Base-by-base conservation (phyloP, 1,139 yeast genomes). In the Taphrina deformans region DNA sequence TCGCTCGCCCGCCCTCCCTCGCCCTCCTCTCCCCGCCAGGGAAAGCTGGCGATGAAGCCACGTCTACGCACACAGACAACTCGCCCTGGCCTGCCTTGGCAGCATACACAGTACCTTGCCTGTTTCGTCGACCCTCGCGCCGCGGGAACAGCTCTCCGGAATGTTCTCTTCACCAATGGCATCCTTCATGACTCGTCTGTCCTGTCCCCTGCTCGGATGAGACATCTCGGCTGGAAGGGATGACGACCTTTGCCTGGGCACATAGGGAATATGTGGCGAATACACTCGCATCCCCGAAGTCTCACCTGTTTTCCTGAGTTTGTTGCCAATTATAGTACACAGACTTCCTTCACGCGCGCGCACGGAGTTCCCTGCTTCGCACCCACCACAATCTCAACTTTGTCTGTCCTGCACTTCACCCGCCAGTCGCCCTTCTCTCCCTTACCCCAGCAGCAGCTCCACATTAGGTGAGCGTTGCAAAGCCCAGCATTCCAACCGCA, bases 301-400 rank as follows among this genome's bases (percentile, higher is more conserved):
- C 27, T 21, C 48, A 44, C 27, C 48, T 21, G 7, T 23, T 14
- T 31, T 31, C 14, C 14, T 31, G 35, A 31, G 35, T 10, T 23
- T n/a, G 48, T 44, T 44, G 48, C 48, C 48, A 44, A 44, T 21
- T 21, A 44, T 44, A 44, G 48, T 44, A 21, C 48, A 38, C 41
- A 14, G 41, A 18, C 18, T 18, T n/a, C n/a, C 6, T 38, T 38
- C 18, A 38, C 41, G 41, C 18, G 41, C 18, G n/a, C 41, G 41
- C 18, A 18, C 18, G 41, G 41, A 38, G 41, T 38, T n/a, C 18
- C 41, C 16, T 38, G 41, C 18, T 38, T n/a, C 41, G 18, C 41
- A n/a, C 41, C 41, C 41, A 38, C 41, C 14, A 38, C 33, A 29
- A 29, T 29, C 33, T 29, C 33, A 10, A 29, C 9, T 10, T 29